Evolutionary conservation across 202 grass and related monocot species (phyloP).

Genomic region (Bolboschoenoplectus hybrid): DNA sequence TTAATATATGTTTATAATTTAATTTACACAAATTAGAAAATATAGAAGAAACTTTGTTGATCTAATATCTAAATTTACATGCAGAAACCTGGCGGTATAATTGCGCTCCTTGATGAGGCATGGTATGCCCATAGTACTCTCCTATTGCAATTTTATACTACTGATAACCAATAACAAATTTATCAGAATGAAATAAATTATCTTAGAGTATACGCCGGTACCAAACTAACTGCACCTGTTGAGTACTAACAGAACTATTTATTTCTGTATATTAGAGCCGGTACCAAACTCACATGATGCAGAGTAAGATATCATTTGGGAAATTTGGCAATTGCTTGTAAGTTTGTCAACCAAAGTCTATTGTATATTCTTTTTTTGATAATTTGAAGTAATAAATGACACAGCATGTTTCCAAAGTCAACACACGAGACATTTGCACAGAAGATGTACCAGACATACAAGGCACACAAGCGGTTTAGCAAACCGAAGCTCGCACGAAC

Average conservation of each 20-base stretch:
- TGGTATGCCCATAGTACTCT: slow-evolving; percentile 63
- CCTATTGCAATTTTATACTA: background rate
- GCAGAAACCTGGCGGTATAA: slow-evolving; percentile 99
- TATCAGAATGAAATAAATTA: background rate
- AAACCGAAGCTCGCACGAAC: slow-evolving; percentile 94
- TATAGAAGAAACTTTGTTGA: slow-evolving; percentile 39
- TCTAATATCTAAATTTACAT: slow-evolving; percentile 13
- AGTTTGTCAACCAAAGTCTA: background rate
- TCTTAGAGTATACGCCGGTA: too few relatives aligned
- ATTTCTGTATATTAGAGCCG: background rate
- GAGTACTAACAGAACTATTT: background rate
- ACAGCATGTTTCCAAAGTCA: slow-evolving; percentile 98
- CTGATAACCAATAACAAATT: background rate
- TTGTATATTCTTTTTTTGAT: background rate
- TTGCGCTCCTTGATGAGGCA: slow-evolving; percentile 96
- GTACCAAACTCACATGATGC: background rate
- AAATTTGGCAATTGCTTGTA: background rate
- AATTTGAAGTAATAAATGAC: slow-evolving; percentile 31
- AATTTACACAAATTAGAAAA: slow-evolving; percentile 29
- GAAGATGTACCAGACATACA: slow-evolving; percentile 99
- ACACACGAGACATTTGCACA: slow-evolving; percentile 97
- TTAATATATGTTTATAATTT: slow-evolving; percentile 33
- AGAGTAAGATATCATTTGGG: background rate
- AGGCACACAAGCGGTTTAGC: slow-evolving; percentile 86
- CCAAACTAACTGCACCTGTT: background rate